Conservation (phyloP, 192 early-diverging fungal species). For the Coemansia brasiliensis region DNA sequence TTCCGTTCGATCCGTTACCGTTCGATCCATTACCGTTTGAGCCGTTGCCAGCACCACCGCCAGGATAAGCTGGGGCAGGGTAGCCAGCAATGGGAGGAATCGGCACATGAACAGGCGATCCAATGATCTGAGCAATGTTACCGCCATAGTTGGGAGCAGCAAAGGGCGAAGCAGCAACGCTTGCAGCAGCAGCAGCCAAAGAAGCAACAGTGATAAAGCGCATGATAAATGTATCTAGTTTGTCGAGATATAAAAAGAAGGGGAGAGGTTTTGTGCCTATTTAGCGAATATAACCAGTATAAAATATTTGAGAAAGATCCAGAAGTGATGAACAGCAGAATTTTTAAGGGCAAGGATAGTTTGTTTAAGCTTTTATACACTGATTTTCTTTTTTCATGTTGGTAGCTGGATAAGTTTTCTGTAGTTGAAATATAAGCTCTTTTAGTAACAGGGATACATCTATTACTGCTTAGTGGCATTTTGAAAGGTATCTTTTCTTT, state of each 20-base stretch:
- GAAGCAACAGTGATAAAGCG: constrained; percentile 32
- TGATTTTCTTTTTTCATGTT: background rate
- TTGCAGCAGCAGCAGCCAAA: constrained; percentile 24
- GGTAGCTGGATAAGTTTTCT: no score
- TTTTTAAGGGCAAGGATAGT: no score
- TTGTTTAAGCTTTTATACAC: background rate
- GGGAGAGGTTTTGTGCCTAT: no score
- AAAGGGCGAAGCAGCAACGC: constrained; percentile 33
- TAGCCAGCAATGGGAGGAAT: constrained; percentile 12
- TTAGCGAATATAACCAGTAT: no score
- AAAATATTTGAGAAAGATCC: no score
- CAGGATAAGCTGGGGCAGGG: constrained; percentile 19
- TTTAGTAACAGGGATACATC: background rate
- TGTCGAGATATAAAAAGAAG: no score
- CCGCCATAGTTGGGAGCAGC: constrained; percentile 43
- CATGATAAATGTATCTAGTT: constrained; percentile 19
- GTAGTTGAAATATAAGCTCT: background rate
- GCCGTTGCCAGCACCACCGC: constrained; percentile 13
- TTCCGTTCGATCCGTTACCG: constrained; percentile 8
- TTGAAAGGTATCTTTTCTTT: no score
- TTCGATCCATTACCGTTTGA: constrained; percentile 7
- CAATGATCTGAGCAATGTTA: constrained; percentile 27
- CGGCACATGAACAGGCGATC: constrained; percentile 8
- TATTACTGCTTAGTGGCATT: no score
- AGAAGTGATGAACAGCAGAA: no score